Base-by-base conservation (phyloP, 768 basidiomycete species). In the Butyriboletus loyo region DNA sequence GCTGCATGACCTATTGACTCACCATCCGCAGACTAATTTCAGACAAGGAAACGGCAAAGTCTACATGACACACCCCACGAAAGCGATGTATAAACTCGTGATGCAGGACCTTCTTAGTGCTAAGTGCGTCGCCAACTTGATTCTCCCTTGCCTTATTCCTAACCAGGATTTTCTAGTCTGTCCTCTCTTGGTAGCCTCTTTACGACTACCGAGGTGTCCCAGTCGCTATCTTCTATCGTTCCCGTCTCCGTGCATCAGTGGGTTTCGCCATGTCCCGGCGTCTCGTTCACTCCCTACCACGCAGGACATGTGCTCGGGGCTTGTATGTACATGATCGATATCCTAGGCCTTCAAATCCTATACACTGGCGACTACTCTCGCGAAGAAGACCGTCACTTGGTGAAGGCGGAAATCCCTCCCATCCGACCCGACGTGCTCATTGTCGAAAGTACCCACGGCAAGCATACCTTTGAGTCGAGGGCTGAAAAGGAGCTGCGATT, bases 1-100 rank as follows among this genome's bases (percentile, higher is more conserved):
- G 11, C 10, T 19, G 6, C 22, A 25, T 17, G 15, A n/a, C 31
- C 3, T 24, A 7, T 48, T 17, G 25, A 14, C n/a, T 51, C 47
- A 24, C 49, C 21, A 8, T 32, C 35, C 8, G 27, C 58, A 98
- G 96, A 98, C 96, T n/a, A 98, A 97, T 71, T 98, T 99, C 69
- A 77, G 84, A 65, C 92, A 97, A 66, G 96, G 96, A 19, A 87
- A 86, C 52, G 96, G 96, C 19, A 96, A 95, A 62, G 93, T 98
- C 9, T 99, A 98, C 74, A 99, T 98, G 96, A 98, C 96, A 3
- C 92, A 94, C 70, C 92, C 96, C 2, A 99, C 96, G 11, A 99
- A 98, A 71, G 95, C 92, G 3, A 81, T 98, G 45, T 94, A 98
- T 75, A 93, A 93, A 57, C 90, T 95, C 68, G 93, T 98, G 79